phyloP scores from a whole-genome alignment of 345 rosid genomes.

The Eutrema yunnanense region DNA sequence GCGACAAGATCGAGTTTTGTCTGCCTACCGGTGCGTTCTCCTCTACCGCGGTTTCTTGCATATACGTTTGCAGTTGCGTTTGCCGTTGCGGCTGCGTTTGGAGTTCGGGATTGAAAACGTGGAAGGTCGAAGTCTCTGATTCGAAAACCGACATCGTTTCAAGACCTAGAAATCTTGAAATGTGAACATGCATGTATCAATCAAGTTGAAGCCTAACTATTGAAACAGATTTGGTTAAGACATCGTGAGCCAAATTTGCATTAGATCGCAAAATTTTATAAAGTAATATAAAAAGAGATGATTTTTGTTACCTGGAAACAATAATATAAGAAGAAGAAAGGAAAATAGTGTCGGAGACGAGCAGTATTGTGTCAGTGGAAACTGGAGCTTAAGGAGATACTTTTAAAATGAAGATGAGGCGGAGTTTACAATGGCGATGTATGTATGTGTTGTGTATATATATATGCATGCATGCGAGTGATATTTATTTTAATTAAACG shows the following conservation, averaged over 20 bases:
- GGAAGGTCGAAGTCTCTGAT: conserved; percentile 23
- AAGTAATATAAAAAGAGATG: neutral
- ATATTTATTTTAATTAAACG: neutral
- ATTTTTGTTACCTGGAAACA: conserved; percentile 19
- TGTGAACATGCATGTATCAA: conserved; percentile 11
- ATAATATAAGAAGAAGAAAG: neutral
- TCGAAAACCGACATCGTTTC: conserved; percentile 21
- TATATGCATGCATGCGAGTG: conserved; percentile 21
- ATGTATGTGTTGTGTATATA: neutral
- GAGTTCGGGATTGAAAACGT: conserved; percentile 12
- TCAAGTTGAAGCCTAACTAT: neutral
- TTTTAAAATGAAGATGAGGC: conserved; percentile 20
- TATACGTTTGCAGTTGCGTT: conserved; percentile 1
- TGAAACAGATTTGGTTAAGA: neutral
- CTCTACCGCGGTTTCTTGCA: neutral
- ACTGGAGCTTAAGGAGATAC: conserved; percentile 26
- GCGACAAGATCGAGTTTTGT: conserved; percentile 53
- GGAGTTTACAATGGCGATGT: conserved; percentile 27
- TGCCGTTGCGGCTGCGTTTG: neutral
- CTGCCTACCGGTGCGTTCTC: conserved; percentile 1
- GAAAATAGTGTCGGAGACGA: neutral
- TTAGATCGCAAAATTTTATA: neutral
- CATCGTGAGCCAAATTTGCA: neutral
- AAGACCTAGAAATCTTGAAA: conserved; percentile 5
- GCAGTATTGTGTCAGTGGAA: conserved; percentile 15